Evolutionary conservation across 495 filamentous ascomycete genomes (phyloP).

Genomic region (Penicillium arizonense): DNA sequence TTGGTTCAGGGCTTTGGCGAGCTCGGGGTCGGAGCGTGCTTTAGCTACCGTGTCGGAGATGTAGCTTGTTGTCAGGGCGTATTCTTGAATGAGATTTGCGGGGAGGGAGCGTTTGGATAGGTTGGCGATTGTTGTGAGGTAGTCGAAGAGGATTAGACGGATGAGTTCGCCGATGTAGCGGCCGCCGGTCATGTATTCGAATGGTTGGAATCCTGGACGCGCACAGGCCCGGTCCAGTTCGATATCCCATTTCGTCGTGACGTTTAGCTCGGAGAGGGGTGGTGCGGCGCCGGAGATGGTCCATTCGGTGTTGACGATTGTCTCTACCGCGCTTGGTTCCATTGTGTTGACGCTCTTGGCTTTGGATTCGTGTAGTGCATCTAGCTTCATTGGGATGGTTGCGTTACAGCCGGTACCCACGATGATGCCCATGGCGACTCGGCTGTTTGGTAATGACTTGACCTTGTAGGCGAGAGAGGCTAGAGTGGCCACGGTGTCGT

Average conservation of each 20-base stretch:
- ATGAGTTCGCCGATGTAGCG: slow-evolving; percentile 83
- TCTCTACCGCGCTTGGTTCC: slow-evolving; percentile 50
- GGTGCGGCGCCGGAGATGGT: slow-evolving; percentile 71
- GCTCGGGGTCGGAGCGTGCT: slow-evolving; percentile 40
- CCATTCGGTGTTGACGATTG: slow-evolving; percentile 86
- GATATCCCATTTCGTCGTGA: slow-evolving; percentile 71
- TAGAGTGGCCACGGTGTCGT: slow-evolving; percentile 78
- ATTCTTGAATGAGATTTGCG: slow-evolving; percentile 52
- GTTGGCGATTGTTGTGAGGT: slow-evolving; percentile 47
- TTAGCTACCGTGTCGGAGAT: slow-evolving; percentile 62
- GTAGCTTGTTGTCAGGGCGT: slow-evolving; percentile 68
- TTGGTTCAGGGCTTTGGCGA: slow-evolving; percentile 49
- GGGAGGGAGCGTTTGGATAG: slow-evolving; percentile 49
- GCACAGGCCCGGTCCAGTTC: slow-evolving; percentile 64
- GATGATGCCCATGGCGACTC: slow-evolving; percentile 78
- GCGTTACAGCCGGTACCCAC: slow-evolving; percentile 84
- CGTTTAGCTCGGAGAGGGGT: slow-evolving; percentile 59
- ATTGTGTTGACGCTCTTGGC: slow-evolving; percentile 39
- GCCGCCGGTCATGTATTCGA: slow-evolving; percentile 86
- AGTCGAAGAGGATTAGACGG: slow-evolving; percentile 67
- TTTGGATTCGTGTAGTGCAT: slow-evolving; percentile 63
- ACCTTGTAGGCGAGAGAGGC: slow-evolving; percentile 70
- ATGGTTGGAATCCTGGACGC: slow-evolving; percentile 77
- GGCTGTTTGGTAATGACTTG: slow-evolving; percentile 61
- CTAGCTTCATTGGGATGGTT: slow-evolving; percentile 68